Evolutionary conservation across 129 eudicot species (phyloP), one percentile per base, ranked within the genome.

Genomic region (Escallonia herrerae): DNA sequence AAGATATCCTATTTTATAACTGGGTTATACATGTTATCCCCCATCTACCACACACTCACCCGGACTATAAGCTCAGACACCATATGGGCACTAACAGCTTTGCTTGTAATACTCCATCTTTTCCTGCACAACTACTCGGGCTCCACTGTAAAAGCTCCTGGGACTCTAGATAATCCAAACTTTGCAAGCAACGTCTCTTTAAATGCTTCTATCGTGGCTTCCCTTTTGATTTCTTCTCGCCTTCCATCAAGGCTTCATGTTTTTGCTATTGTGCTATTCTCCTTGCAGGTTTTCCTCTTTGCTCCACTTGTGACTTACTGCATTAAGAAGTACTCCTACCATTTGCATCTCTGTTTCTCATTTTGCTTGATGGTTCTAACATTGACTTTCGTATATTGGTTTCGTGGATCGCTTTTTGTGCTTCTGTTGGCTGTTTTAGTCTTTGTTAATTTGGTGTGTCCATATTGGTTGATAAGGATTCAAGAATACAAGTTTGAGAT

Each of bases 401-500:
- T 85, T 76, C 91, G 88, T 45, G 73, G 59, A 15, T 67, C 89
- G 58, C 74, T 88, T 57, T 93, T 89, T 68, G 75, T 82, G 38
- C 49, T 88, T 13, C n/a, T 93, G 75, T 54, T 83, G 50, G 81
- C 85, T 53, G 66, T 83, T 62, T 75, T 93, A 77, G 85, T 76
- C 39, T 93, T 83, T 65, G 89, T 93, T 67, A 93, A 84, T 59
- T 60, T 93, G 73, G 84, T 86, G 43, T 88, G 95, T 63, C 98
- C 98, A 44, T 88, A 89, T 72, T 93, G 96, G 96, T 80, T 93
- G 68, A 87, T 88, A 47, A 83, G 87, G 43, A 83, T 93, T 71
- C 96, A 88, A 72, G 90, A 81, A 82, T 93, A 88, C 78, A 93
- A 91, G 78, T 88, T 93, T 69, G 96, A 93, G 84, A 88, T 88